Evolutionary conservation across 495 filamentous ascomycete genomes (phyloP).

Genomic region (Xylaria nigripes): DNA sequence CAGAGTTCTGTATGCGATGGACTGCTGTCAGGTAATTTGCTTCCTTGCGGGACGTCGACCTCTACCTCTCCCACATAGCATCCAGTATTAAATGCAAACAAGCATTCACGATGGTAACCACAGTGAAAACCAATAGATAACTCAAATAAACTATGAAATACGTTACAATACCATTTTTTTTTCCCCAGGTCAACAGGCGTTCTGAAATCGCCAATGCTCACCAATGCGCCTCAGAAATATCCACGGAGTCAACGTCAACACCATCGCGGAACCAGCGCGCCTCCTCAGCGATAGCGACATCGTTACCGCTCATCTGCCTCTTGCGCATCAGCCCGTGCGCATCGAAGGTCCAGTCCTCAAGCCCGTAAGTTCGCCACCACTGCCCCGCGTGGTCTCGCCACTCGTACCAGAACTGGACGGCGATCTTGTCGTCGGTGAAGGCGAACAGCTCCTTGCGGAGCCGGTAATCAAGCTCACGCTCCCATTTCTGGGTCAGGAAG

Average conservation of each 20-base stretch:
- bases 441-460: constrained; percentile 86
- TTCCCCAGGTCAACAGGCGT: too few species aligned
- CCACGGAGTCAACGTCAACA: constrained; percentile 64
- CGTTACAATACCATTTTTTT: too few species aligned
- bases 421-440: constrained; percentile 62
- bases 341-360: constrained; percentile 90
- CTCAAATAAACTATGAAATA: too few species aligned
- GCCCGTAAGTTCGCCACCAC: constrained; percentile 86
- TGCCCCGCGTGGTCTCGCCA: constrained; percentile 64
- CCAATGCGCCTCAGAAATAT: constrained; percentile 49
- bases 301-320: constrained; percentile 87
- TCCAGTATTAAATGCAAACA: too few species aligned
- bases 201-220: constrained; percentile 32
- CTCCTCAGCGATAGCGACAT: constrained; percentile 57
- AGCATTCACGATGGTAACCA: too few species aligned
- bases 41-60: too few species aligned
- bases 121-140: too few species aligned
- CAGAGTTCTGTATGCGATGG: too few species aligned
- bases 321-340: constrained; percentile 75
- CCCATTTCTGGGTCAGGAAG: constrained; percentile 75
- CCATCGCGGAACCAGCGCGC: constrained; percentile 63
- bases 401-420: constrained; percentile 92
- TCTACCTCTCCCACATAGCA: too few species aligned
- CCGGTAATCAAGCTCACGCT: constrained; percentile 60
- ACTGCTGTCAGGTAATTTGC: too few species aligned